These are phyloP conservation scores for Diaporthe ilicicola DNA, from an alignment of 2,329 filamentous ascomycete species.

Conservation along the genomic window DNA sequence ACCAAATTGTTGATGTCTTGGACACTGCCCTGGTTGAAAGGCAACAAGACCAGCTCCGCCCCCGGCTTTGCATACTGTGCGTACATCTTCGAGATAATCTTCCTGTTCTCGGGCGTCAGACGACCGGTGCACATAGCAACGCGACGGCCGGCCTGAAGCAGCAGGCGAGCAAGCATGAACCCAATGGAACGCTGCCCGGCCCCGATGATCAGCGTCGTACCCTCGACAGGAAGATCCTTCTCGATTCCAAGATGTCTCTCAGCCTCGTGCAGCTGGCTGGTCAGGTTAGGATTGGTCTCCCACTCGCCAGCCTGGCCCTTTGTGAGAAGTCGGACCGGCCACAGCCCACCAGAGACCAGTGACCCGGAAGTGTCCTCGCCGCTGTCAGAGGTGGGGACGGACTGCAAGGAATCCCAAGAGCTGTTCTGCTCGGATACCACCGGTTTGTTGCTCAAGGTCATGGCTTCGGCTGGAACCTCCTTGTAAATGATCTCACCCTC, in stretches of 20 bases:
- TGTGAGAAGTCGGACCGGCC: neutral
- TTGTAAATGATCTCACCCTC: neutral
- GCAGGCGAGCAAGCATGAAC: slow-evolving; percentile 92
- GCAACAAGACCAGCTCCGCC: slow-evolving; percentile 95
- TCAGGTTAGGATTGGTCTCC: neutral
- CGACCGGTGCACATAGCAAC: slow-evolving; percentile 97
- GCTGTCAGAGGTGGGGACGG: neutral
- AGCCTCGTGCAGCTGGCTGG: neutral
- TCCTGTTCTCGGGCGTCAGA: slow-evolving; percentile 95
- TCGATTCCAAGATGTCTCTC: neutral
- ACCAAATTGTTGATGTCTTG: slow-evolving; percentile 94
- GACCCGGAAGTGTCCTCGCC: neutral
- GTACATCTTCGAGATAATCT: slow-evolving; percentile 99
- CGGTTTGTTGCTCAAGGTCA: neutral
- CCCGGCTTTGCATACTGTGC: slow-evolving; percentile 90
- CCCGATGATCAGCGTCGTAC: slow-evolving; percentile 84
- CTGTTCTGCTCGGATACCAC: neutral
- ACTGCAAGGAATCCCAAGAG: neutral
- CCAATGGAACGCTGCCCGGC: slow-evolving; percentile 97
- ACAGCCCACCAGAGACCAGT: neutral
- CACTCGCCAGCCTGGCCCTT: neutral
- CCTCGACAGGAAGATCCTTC: neutral
- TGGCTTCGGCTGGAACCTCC: neutral
- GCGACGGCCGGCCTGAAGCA: slow-evolving; percentile 95
- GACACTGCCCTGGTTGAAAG: slow-evolving; percentile 98